Evolutionary conservation across 768 basidiomycete species (phyloP).

Genomic region (Pholiota microspora): DNA sequence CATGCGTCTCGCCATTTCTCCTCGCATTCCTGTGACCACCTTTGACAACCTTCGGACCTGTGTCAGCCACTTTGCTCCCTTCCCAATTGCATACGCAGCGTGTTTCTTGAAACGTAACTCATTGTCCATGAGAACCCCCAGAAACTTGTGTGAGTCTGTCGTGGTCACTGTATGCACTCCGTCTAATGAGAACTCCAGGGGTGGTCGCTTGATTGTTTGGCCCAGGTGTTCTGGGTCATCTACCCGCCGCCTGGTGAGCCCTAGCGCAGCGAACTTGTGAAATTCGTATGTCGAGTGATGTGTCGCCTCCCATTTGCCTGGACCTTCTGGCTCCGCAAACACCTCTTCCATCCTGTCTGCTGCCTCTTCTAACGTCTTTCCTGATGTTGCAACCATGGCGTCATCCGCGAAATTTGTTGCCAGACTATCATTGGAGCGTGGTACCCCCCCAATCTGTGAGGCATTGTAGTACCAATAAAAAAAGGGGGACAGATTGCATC

Average conservation of each 20-base stretch:
- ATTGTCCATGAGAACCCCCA: constrained; percentile 5
- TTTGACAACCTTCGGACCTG: constrained; percentile 21
- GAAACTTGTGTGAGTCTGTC: constrained; percentile 1
- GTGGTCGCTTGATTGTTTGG: too few species aligned
- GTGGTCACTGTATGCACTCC: too few species aligned
- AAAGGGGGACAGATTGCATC: constrained; percentile 1
- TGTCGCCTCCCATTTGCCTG: background rate
- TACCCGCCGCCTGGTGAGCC: too few species aligned
- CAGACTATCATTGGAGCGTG: too few species aligned
- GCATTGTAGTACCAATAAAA: background rate
- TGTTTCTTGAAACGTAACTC: constrained; percentile 10
- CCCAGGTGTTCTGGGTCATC: too few species aligned
- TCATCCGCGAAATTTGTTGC: background rate
- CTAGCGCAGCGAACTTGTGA: too few species aligned
- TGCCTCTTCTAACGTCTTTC: background rate
- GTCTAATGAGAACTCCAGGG: too few species aligned
- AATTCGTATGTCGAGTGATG: too few species aligned
- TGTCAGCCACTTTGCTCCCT: constrained; percentile 19
- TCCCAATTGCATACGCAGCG: constrained; percentile 12
- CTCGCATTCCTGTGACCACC: too few species aligned
- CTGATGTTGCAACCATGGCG: background rate
- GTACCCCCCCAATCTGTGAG: too few species aligned
- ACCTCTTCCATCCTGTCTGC: too few species aligned
- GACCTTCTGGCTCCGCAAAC: background rate
- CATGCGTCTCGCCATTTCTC: constrained; percentile 16